Evolutionary conservation across 768 basidiomycete genomes (phyloP).

Genomic region (Udeniomyces megalosporus): DNA sequence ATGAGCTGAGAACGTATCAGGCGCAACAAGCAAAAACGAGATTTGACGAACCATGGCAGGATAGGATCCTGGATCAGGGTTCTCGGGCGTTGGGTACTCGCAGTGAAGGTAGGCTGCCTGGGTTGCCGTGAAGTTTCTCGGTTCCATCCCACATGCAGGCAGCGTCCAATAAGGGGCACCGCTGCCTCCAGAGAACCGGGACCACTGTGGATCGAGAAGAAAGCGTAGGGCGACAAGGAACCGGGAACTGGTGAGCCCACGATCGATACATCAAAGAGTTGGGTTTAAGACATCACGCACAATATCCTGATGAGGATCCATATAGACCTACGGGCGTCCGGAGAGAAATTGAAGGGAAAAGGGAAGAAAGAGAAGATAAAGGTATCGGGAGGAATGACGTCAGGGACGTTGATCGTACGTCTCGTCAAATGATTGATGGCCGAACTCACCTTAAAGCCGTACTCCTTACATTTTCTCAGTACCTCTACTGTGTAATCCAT

Average conservation of each 20-base stretch:
- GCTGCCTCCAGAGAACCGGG: slow-evolving; percentile 13
- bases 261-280: neutral
- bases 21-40: neutral
- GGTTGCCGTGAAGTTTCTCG: slow-evolving; percentile 57
- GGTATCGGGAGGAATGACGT: neutral
- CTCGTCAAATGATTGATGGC: neutral
- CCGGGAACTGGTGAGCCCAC: neutral
- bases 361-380: neutral
- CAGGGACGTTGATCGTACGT: neutral
- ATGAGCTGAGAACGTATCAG: neutral
- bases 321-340: slow-evolving; percentile 36
- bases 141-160: slow-evolving; percentile 18
- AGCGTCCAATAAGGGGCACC: slow-evolving; percentile 16
- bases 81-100: slow-evolving; percentile 56
- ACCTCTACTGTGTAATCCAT: slow-evolving; percentile 82
- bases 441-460: slow-evolving; percentile 51
- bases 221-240: neutral
- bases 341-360: neutral
- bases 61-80: slow-evolving; percentile 51
- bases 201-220: slow-evolving; percentile 1
- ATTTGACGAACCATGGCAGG: slow-evolving; percentile 53
- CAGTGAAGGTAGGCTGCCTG: slow-evolving; percentile 72
- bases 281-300: slow-evolving; percentile 45
- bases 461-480: slow-evolving; percentile 75
- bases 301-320: slow-evolving; percentile 92